Evolutionary conservation across 768 basidiomycete genomes (phyloP), one percentile per base, ranked within the genome.

Genomic region (Lentinula sp.): DNA sequence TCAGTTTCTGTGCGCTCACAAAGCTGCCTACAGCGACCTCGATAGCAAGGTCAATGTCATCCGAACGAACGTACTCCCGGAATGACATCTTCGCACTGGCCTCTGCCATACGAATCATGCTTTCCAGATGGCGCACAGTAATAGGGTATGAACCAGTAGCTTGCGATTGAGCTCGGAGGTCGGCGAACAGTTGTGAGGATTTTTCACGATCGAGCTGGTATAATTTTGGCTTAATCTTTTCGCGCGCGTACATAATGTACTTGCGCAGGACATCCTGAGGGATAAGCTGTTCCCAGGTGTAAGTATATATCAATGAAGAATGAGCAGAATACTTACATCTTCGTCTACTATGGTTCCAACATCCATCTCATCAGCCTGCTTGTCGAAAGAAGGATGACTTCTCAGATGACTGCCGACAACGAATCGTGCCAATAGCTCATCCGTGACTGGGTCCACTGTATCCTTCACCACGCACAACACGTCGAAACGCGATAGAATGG

Each of bases 131-230:
- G 60, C 97, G 92, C 53, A 98, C 90, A 8, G 97, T 99, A 71
- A 99, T 97, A 2, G 97, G 97, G 75, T 93, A 97, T 21, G 96
- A 98, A n/a, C 96, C 96, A 1, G 97, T 99, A 18, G 94, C 94
- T 67, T 94, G 79, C 4, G 96, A 98, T 71, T 99, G 97, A 64
- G 95, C 89, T 39, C 97, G 88, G 34, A 99, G 81, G 71, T 99
- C 97, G 21, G 93, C 88, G 72, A 97, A 99, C 46, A 99, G 83
- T n/a, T 87, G 82, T 5, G 95, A 80, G 23, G 98, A 83, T 75
- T 98, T 98, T 70, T 98, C 94, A 69, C 94, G 91, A 72, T 99
- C 97, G 66, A 98, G 80, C 67, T 98, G 92, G 68, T 92, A 92
- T 57, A 99, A 79, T 74, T 98, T 96, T 1, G 97, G 97, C 65